Percentiles rank a stretch among this genome's conserved stretches.
phyloP scores from a whole-genome alignment of 2,329 filamentous ascomycete species.

The Rhynchosporium secalis region DNA sequence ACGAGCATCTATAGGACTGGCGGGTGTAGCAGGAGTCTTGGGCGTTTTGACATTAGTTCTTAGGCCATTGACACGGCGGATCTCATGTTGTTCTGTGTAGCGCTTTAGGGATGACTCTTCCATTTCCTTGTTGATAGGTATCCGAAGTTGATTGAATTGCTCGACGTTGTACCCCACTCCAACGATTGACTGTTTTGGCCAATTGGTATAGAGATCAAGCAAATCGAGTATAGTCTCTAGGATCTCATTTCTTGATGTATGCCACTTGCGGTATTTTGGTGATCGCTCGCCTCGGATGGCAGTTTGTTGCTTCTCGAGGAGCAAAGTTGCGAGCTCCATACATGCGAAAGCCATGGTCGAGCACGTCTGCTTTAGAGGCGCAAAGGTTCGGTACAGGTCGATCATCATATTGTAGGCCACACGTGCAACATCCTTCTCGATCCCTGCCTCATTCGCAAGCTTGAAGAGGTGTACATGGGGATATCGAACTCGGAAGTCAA shows the following conservation, averaged over 20 bases:
- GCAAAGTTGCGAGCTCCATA: slow-evolving; percentile 74
- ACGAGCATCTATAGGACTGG: slow-evolving; percentile 38
- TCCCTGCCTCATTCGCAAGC: slow-evolving; percentile 53
- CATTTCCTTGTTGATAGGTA: slow-evolving; percentile 80
- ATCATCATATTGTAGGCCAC: slow-evolving; percentile 80
- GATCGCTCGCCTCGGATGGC: slow-evolving; percentile 48
- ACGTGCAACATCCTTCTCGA: slow-evolving; percentile 57
- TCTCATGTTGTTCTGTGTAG: slow-evolving; percentile 59
- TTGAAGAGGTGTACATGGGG: slow-evolving; percentile 86
- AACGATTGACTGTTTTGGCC: slow-evolving; percentile 71
- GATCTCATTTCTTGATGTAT: slow-evolving; percentile 50
- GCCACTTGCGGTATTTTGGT: slow-evolving; percentile 51
- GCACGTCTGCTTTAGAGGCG: slow-evolving; percentile 85
- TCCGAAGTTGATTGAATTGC: slow-evolving; percentile 82
- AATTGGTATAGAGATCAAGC: slow-evolving; percentile 88
- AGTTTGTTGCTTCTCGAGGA: slow-evolving; percentile 59
- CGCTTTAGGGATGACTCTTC: slow-evolving; percentile 62
- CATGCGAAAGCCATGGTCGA: slow-evolving; percentile 82
- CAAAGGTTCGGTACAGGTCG: slow-evolving; percentile 91
- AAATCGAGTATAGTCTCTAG: slow-evolving; percentile 86
- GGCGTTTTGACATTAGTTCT: slow-evolving; percentile 41
- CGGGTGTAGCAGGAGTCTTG: slow-evolving; percentile 40
- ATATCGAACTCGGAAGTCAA: slow-evolving; percentile 89
- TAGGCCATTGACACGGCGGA: slow-evolving; percentile 37
- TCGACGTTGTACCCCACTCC: slow-evolving; percentile 72